Evolutionary conservation across 768 basidiomycete species (phyloP), one percentile per base, ranked within the genome.

Genomic region (Kwoniella sp.): DNA sequence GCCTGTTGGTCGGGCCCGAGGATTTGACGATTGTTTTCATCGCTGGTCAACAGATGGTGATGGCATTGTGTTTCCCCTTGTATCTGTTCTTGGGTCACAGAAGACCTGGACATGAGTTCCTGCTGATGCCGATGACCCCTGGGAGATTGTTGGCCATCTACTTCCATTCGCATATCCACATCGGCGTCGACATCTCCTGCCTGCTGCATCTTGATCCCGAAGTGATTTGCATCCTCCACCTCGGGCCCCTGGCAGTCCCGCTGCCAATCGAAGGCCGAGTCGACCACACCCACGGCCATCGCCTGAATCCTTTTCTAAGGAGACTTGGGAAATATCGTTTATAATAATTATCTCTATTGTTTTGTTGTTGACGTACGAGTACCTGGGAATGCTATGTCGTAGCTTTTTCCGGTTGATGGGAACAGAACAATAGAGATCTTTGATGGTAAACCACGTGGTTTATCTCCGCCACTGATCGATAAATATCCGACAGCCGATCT

Each of bases 351-450:
- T 40, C 24, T 33, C 36, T 52, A 25, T 59, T 52, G 30, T 24
- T 27, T 36, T 27, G n/a, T 24, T 44, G n/a, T 27, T 47, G 30
- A 40, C 25, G 36, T 6, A 26, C 17, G 33, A 6, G 13, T 33
- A 13, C 13, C 33, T 44, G 8, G 40, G 40, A 15, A 44, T 44
- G 40, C 17, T 15, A 27, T 29, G 13, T 27, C 4, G 22, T 24
- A n/a, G 22, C 7, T 52, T 17, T n/a, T n/a, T n/a, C n/a, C n/a
- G n/a, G n/a, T n/a, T n/a, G 56, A 54, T 27, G 40, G 40, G 57
- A 58, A 58, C 57, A 58, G 57, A 58, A 58, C 57, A 58, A 58
- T 49, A 58, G 44, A 46, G 47, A 50, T 21, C 10, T 22, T n/a
- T 58, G 46, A 50, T 49, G 10, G 30, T 9, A 26, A 44, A 50